phyloP scores from a whole-genome alignment of 2,329 filamentous ascomycete genomes.

The Cladosporium colombiae region DNA sequence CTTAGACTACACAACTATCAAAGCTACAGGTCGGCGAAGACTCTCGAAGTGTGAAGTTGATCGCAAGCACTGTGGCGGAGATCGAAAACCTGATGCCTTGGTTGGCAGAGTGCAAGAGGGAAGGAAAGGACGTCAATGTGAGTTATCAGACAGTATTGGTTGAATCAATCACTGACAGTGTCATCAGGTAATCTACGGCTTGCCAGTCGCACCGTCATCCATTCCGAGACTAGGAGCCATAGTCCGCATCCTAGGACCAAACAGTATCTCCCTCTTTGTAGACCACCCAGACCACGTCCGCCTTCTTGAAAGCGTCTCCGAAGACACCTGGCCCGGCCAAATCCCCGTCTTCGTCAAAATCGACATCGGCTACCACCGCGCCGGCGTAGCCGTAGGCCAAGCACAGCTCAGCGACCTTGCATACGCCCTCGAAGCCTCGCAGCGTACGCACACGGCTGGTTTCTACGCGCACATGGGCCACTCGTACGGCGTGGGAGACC shows the following conservation, averaged over 20 bases:
- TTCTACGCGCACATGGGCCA: conserved; percentile 74
- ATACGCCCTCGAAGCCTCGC: conserved; percentile 49
- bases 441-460: conserved; percentile 54
- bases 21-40: conserved; percentile 67
- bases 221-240: conserved; percentile 62
- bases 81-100: conserved; percentile 66
- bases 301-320: conserved; percentile 48
- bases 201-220: conserved; percentile 65
- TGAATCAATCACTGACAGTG: not conserved
- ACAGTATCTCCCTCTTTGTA: conserved; percentile 64
- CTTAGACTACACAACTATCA: conserved; percentile 65
- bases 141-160: conserved; percentile 27
- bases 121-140: conserved; percentile 62
- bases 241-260: conserved; percentile 56
- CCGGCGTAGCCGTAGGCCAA: conserved; percentile 61
- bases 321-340: conserved; percentile 45
- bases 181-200: conserved; percentile 65
- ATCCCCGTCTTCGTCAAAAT: conserved; percentile 70
- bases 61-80: conserved; percentile 75
- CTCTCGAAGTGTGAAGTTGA: conserved; percentile 57
- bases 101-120: conserved; percentile 57
- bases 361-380: conserved; percentile 71
- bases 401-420: conserved; percentile 51
- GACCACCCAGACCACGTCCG: conserved; percentile 66
- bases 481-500: conserved; percentile 61